Evolutionary conservation across 257 asterid species (phyloP).

Genomic region (Cinchona pubescens): DNA sequence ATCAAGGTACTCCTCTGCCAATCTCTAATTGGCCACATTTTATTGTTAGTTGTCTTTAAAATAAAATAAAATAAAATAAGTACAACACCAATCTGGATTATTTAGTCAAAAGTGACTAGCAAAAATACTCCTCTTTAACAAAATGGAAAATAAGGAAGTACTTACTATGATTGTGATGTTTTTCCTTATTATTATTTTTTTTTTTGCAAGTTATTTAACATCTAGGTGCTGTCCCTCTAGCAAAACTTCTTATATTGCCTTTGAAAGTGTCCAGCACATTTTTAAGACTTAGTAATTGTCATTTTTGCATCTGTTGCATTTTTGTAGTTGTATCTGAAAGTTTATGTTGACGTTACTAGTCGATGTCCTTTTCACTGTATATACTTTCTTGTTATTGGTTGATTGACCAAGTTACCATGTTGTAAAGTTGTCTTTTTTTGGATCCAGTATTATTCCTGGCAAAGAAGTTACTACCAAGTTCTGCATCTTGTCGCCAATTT

Average conservation of each 20-base stretch:
- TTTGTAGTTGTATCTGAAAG: neutral
- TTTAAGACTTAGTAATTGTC: no score
- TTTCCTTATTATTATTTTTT: neutral
- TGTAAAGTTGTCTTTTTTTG: neutral
- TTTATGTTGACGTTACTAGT: neutral
- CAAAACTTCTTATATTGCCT: neutral
- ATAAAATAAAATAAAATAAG: neutral
- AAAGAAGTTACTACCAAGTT: neutral
- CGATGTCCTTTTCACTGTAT: neutral
- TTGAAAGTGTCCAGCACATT: no score
- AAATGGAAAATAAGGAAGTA: neutral
- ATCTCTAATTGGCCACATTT: neutral
- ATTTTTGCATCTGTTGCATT: neutral
- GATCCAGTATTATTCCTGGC: neutral
- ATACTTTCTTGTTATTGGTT: neutral
- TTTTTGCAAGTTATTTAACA: neutral
- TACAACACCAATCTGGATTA: neutral
- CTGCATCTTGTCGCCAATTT: neutral
- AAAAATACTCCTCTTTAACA: neutral
- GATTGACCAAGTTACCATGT: neutral
- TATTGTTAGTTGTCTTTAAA: neutral
- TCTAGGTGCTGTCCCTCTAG: neutral
- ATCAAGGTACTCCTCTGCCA: slow-evolving; percentile 54
- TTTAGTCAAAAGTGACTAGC: neutral
- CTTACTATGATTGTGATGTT: neutral